Percentiles rank a stretch among this genome's conserved stretches.
phyloP scores from a whole-genome alignment of 2,329 filamentous ascomycete genomes.

The Colletotrichum truncatum region DNA sequence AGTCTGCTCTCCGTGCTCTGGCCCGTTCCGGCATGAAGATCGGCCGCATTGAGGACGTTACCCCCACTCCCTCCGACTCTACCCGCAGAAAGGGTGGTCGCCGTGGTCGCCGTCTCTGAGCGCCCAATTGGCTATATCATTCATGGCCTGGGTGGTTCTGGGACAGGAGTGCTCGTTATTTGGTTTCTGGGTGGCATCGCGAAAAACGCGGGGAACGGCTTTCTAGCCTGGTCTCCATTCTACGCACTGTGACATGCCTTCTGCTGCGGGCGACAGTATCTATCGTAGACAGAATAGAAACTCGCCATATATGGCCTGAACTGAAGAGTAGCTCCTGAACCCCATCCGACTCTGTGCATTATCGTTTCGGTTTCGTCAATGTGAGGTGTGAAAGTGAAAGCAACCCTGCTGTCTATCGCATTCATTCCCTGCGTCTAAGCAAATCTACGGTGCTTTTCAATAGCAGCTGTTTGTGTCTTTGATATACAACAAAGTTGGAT shows the following conservation, averaged over 20 bases:
- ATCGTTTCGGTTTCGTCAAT: not conserved
- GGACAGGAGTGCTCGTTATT: slow-evolving; percentile 51
- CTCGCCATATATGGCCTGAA: slow-evolving; percentile 33
- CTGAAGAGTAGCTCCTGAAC: slow-evolving; percentile 34
- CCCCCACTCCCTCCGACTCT: slow-evolving; percentile 98
- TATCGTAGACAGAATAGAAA: slow-evolving; percentile 34
- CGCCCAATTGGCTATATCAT: slow-evolving; percentile 44
- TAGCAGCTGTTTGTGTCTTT: too few relatives aligned
- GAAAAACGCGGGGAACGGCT: slow-evolving; percentile 79
- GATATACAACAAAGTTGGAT: too few relatives aligned
- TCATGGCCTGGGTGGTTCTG: slow-evolving; percentile 29
- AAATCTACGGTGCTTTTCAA: too few relatives aligned
- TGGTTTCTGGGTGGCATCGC: slow-evolving; percentile 71
- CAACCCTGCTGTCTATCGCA: too few relatives aligned
- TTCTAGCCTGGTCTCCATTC: slow-evolving; percentile 70
- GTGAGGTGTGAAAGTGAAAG: not conserved
- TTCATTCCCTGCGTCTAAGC: too few relatives aligned
- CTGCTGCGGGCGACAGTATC: slow-evolving; percentile 32
- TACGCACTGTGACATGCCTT: slow-evolving; percentile 40
- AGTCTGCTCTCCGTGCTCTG: slow-evolving; percentile 98
- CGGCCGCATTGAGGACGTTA: slow-evolving; percentile 99
- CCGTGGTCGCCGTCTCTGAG: slow-evolving; percentile 99
- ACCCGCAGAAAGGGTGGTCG: slow-evolving; percentile 99
- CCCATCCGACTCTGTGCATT: slow-evolving; percentile 1
- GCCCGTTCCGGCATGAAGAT: slow-evolving; percentile 99